These are phyloP conservation scores for Xylaria sp. DNA, from an alignment of 2,329 filamentous ascomycete species.

Conservation along the genomic window DNA sequence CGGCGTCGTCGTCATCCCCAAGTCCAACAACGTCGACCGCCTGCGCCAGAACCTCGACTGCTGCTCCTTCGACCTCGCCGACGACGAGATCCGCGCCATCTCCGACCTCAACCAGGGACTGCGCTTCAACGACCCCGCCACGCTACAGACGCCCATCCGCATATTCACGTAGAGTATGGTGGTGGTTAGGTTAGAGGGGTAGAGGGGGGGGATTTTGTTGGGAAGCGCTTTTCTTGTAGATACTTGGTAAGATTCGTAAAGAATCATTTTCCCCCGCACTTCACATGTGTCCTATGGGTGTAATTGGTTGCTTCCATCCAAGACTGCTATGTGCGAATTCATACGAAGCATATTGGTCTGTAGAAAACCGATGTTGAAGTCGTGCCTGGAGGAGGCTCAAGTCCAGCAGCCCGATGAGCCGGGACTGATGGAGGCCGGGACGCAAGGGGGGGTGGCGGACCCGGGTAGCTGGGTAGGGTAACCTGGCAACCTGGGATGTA, in stretches of 20 bases:
- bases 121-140: conserved; percentile 59
- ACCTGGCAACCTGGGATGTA: too few species aligned
- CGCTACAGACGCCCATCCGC: conserved; percentile 28
- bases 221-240: not conserved
- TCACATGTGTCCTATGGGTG: too few species aligned
- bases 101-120: conserved; percentile 52
- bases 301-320: too few species aligned
- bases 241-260: not conserved
- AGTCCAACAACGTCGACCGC: conserved; percentile 57
- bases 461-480: too few species aligned
- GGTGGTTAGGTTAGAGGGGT: not conserved
- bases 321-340: too few species aligned
- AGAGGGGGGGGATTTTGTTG: too few species aligned
- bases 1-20: conserved; percentile 63
- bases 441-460: too few species aligned
- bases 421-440: too few species aligned
- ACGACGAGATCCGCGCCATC: conserved; percentile 58
- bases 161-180: conserved; percentile 35
- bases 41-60: conserved; percentile 59
- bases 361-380: too few species aligned
- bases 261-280: not conserved
- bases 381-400: too few species aligned
- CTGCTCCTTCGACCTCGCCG: conserved; percentile 53
- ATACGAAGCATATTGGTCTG: too few species aligned
- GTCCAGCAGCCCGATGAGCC: too few species aligned